These are phyloP conservation scores for Salinomyces thailandicus DNA, from an alignment of 2,329 filamentous ascomycete genomes.

Conservation along the genomic window DNA sequence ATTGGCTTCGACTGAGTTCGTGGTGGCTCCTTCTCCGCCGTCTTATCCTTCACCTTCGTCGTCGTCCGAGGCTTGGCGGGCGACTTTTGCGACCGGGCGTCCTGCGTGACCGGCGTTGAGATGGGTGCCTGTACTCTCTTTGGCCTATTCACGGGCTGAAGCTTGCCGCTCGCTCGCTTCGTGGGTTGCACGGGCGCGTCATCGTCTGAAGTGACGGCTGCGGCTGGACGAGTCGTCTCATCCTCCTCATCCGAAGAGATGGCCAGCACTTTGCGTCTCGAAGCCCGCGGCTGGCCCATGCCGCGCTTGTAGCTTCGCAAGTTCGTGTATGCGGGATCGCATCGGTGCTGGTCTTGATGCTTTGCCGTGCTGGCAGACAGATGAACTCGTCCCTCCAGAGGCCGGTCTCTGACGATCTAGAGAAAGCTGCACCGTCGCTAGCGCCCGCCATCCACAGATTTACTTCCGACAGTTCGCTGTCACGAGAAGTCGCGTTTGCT, in stretches of 20 bases:
- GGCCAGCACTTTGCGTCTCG: constrained; percentile 16
- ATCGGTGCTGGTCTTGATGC: no score
- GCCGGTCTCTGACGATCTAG: no score
- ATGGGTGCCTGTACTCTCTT: constrained; percentile 7
- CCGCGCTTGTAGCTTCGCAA: constrained; percentile 9
- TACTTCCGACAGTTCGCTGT: not conserved
- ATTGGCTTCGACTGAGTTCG: constrained; percentile 32
- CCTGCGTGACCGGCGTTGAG: constrained; percentile 4
- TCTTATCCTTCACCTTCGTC: constrained; percentile 14
- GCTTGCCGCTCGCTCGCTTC: constrained; percentile 12
- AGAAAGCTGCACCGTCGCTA: no score
- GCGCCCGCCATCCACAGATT: no score
- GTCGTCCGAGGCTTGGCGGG: constrained; percentile 10
- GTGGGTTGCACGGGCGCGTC: constrained; percentile 9
- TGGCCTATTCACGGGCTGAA: constrained; percentile 13
- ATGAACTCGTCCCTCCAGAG: no score
- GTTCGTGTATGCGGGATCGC: no score
- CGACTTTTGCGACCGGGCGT: constrained; percentile 8
- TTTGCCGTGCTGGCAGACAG: no score
- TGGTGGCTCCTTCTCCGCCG: constrained; percentile 28
- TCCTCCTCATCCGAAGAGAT: constrained; percentile 19
- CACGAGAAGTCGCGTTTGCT: not conserved
- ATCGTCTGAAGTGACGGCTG: constrained; percentile 2
- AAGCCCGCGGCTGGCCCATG: constrained; percentile 23
- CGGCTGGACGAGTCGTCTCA: not conserved